Evolutionary conservation across 352 stramenopile genomes (phyloP), one percentile per base, ranked within the genome.

Genomic region (Pythium pyrilobum): DNA sequence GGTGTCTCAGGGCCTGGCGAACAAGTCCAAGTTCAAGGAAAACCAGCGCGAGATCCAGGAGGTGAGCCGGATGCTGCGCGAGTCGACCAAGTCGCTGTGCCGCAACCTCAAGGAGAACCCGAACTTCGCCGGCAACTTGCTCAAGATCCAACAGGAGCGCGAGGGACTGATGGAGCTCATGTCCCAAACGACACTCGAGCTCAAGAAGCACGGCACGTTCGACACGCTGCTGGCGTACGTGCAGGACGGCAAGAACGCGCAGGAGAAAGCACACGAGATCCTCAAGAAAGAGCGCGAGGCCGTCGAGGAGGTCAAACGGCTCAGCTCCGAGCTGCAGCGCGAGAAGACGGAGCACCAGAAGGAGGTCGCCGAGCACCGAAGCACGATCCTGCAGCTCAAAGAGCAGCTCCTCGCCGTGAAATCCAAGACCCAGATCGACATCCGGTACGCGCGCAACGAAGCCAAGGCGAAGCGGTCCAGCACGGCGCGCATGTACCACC

Each of bases 11-110:
- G 87, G 91, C 16, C 66, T 97, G 4, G 74, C 82, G 11, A 97
- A 97, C 69, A 97, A 97, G 58, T 91, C 80, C 60, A 94, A 92
- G 68, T 97, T 96, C 59, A 97, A 96, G 41, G 80, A 96, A 43
- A 95, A 96, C 65, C 87, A 97, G 66, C 76, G 69, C 9, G 87
- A 97, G 61, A 97, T 97, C 51, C 79, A 96, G 59, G 89, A 97
- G 38, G 89, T 97, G 31, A 96, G 85, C 66, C 77, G 83, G 4
- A 63, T 87, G 28, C 64, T 97, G 40, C 77, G 87, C 28, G 87
- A 97, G 56, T 96, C 84, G 10, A 97, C 89, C 56, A 95, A 96
- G 56, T 96, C 86, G 40, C 62, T 97, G 27, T 97, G 87, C 54
- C 74, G 85, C 16, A 97, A 96, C 52, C 72, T 97, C 12, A 97